Percentiles rank a stretch among this genome's conserved stretches.
phyloP scores from a whole-genome alignment of 2,329 filamentous ascomycete species.

The Botrytis byssoidea region DNA sequence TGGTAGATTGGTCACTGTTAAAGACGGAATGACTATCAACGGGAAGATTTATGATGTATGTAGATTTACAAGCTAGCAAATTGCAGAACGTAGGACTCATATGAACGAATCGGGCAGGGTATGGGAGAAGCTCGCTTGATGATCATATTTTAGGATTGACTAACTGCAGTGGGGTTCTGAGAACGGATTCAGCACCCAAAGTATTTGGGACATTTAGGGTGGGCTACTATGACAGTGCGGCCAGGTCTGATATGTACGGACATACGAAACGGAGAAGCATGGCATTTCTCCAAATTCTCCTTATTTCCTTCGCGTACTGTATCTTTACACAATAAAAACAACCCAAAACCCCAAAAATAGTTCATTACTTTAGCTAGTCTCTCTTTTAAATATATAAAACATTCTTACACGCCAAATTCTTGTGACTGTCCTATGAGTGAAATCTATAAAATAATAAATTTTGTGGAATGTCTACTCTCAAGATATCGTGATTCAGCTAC shows the following conservation, averaged over 20 bases:
- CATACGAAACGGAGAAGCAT: not conserved
- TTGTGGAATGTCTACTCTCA: too few relatives aligned
- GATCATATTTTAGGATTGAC: not conserved
- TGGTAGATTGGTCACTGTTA: not conserved
- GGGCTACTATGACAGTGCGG: not conserved
- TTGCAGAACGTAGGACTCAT: too few relatives aligned
- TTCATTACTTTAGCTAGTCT: not conserved
- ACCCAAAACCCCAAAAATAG: too few relatives aligned
- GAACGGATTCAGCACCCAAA: not conserved
- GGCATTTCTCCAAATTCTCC: not conserved
- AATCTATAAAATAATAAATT: too few relatives aligned
- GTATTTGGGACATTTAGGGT: too few relatives aligned
- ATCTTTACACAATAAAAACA: too few relatives aligned
- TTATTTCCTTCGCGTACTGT: not conserved
- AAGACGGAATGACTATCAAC: fast-evolving
- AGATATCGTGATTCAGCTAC: not conserved
- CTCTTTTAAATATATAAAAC: not conserved
- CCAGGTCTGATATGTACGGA: fast-evolving
- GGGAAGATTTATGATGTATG: fast-evolving
- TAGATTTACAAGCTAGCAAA: not conserved
- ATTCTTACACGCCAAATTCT: not conserved
- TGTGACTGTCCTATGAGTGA: not conserved
- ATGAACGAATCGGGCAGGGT: fast-evolving
- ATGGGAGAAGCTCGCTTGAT: not conserved
- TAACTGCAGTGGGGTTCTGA: not conserved